Evolutionary conservation across 441 rosid species (phyloP).

Genomic region (Brassica hybrid): DNA sequence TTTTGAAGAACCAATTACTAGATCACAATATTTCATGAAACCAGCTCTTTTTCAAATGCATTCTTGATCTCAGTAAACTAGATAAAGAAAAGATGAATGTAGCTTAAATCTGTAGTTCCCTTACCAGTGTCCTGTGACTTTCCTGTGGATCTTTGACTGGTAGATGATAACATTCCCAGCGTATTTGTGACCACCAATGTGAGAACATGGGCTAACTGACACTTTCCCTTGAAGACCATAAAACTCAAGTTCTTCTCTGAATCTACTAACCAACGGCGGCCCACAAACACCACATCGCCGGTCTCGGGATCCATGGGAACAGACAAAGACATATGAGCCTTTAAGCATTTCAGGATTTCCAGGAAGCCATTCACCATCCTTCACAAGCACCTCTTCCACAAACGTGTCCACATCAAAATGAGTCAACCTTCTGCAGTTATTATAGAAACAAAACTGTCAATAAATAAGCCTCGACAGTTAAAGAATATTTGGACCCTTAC

Average conservation of each 20-base stretch:
- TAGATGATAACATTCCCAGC: slow-evolving; percentile 96
- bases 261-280: slow-evolving; percentile 75
- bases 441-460: slow-evolving; percentile 18
- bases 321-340: slow-evolving; percentile 88
- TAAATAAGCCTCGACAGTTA: slow-evolving; percentile 29
- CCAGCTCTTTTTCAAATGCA: too few relatives aligned
- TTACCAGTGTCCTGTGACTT: slow-evolving; percentile 87
- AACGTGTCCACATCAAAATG: slow-evolving; percentile 99
- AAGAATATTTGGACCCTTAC: slow-evolving; percentile 43
- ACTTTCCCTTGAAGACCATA: slow-evolving; percentile 83
- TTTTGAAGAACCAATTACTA: neutral
- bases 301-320: slow-evolving; percentile 94
- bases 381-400: slow-evolving; percentile 97
- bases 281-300: slow-evolving; percentile 95
- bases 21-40: too few relatives aligned
- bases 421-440: slow-evolving; percentile 88
- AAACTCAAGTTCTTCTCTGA: slow-evolving; percentile 84
- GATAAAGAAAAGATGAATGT: slow-evolving; percentile 12
- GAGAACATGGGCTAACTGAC: slow-evolving; percentile 95
- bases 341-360: slow-evolving; percentile 84
- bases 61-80: too few relatives aligned
- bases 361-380: slow-evolving; percentile 93
- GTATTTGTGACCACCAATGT: slow-evolving; percentile 92
- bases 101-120: slow-evolving; percentile 33
- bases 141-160: slow-evolving; percentile 54